phyloP scores from a whole-genome alignment of 2,329 filamentous ascomycete species.

The Helicocarpus griseus region DNA sequence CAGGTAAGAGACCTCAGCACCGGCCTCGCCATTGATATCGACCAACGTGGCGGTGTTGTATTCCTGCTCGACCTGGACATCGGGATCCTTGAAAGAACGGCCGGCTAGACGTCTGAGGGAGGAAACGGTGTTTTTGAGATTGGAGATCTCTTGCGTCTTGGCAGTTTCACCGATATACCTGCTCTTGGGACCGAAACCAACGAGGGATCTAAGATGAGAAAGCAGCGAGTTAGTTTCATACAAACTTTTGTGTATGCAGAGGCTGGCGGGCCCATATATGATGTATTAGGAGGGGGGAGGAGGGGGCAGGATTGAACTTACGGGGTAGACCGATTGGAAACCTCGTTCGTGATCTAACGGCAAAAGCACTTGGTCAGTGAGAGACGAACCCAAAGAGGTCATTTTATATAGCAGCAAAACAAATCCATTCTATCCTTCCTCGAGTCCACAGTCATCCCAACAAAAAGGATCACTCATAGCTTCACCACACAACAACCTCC shows the following conservation, averaged over 20 bases:
- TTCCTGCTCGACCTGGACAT: conserved; percentile 85
- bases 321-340: conserved; percentile 96
- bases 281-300: neutral
- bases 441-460: no score
- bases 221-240: neutral
- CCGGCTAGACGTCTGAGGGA: conserved; percentile 88
- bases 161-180: conserved; percentile 91
- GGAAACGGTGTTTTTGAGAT: conserved; percentile 96
- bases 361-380: conserved; percentile 13
- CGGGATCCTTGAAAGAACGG: conserved; percentile 76
- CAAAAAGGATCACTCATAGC: no score
- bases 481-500: neutral
- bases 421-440: no score
- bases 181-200: conserved; percentile 88
- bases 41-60: conserved; percentile 78
- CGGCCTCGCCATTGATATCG: conserved; percentile 88
- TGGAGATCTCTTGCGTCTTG: conserved; percentile 98
- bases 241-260: neutral
- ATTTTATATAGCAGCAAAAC: neutral
- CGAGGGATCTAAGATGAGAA: conserved; percentile 59
- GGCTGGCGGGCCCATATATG: neutral
- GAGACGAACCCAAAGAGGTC: conserved; percentile 9
- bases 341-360: conserved; percentile 88
- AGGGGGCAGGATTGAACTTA: conserved; percentile 47
- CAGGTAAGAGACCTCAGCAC: conserved; percentile 84